Percentiles rank a stretch among this genome's conserved stretches.
These are phyloP conservation scores for Neofusicoccum cordaticola DNA, from an alignment of 2,329 filamentous ascomycete genomes.

Conservation along the genomic window DNA sequence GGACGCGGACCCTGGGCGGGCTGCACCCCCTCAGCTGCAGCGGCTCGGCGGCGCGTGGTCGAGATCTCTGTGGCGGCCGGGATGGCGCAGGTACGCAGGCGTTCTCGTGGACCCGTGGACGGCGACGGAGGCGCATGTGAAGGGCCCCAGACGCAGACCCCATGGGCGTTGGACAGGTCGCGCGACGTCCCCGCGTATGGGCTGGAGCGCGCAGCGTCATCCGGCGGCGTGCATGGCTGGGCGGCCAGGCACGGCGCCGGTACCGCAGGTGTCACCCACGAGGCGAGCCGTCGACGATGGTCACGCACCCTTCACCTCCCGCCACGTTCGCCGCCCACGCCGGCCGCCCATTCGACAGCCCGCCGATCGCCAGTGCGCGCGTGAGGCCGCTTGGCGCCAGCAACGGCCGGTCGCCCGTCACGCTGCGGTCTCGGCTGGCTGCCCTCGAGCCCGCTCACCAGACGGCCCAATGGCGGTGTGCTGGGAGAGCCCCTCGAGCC, in stretches of 20 bases:
- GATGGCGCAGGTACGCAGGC: constrained; percentile 5
- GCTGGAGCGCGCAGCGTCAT: background rate
- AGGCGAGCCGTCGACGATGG: constrained; percentile 1
- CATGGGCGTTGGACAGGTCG: background rate
- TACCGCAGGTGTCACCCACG: constrained; percentile 6
- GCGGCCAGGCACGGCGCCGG: constrained; percentile 1
- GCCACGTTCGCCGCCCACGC: background rate
- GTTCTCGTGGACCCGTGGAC: background rate
- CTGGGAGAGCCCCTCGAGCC: too few species aligned
- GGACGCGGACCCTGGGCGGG: background rate
- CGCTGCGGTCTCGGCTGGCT: background rate
- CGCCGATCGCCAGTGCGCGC: background rate
- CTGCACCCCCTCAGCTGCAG: background rate
- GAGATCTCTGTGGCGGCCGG: background rate
- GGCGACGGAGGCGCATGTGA: background rate
- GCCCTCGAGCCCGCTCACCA: background rate
- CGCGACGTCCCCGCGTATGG: too few species aligned
- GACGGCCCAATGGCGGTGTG: too few species aligned
- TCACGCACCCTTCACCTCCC: constrained; percentile 12
- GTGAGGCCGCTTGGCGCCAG: background rate
- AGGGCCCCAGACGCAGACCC: background rate
- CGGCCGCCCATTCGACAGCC: constrained; percentile 2
- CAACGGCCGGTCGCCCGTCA: background rate
- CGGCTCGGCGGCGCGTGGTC: background rate
- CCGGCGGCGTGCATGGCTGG: background rate